Conservation (phyloP, 257 asterid genomes). For the Penstemon davidsonii region DNA sequence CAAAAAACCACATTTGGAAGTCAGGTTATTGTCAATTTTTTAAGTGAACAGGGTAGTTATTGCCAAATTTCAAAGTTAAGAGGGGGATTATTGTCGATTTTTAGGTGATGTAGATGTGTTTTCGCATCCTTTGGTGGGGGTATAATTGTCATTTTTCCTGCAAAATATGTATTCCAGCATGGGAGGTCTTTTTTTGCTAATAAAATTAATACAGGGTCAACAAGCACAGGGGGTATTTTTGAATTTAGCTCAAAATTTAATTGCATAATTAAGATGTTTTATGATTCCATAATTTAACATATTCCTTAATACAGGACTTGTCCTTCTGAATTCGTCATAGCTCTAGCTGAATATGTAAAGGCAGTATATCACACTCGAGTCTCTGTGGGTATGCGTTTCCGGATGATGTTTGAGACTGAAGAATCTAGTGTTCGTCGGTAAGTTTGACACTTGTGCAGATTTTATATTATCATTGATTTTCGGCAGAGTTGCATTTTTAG, state of each 20-base stretch:
- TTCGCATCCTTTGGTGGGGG: too few relatives aligned
- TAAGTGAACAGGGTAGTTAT: too few relatives aligned
- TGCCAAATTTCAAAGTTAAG: too few relatives aligned
- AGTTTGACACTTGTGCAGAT: conserved; percentile 12
- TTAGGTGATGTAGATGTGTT: too few relatives aligned
- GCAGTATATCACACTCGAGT: conserved; percentile 71
- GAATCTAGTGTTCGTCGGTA: conserved; percentile 84
- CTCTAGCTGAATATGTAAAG: conserved; percentile 67
- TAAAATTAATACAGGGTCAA: too few relatives aligned
- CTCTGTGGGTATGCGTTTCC: conserved; percentile 80
- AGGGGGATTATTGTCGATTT: too few relatives aligned
- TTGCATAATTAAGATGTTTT: background rate
- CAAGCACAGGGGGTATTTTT: background rate
- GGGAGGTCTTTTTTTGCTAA: too few relatives aligned
- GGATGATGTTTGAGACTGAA: conserved; percentile 81
- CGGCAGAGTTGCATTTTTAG: background rate
- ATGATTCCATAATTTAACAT: background rate
- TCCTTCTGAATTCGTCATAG: conserved; percentile 72
- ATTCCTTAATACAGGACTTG: conserved; percentile 49
- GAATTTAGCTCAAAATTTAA: background rate
- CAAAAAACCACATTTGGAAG: too few relatives aligned
- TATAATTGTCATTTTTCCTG: too few relatives aligned
- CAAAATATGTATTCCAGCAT: too few relatives aligned
- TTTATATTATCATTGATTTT: background rate
- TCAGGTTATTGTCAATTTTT: too few relatives aligned